Evolutionary conservation across 2,329 filamentous ascomycete species (phyloP).

Genomic region (Cadophora sp.): DNA sequence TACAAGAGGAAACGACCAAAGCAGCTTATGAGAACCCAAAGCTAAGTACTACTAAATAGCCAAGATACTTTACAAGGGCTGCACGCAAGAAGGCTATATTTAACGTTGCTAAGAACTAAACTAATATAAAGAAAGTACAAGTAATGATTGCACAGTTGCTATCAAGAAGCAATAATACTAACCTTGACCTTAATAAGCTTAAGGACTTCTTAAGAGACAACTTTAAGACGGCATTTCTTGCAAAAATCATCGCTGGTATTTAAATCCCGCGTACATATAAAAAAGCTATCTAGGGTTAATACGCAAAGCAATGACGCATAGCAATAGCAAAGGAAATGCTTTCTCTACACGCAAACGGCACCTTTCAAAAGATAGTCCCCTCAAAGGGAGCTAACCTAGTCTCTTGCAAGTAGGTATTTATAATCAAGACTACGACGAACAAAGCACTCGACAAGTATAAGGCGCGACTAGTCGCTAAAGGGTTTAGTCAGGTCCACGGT

Average conservation of each 20-base stretch:
- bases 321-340: slow-evolving; percentile 15
- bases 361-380: slow-evolving; percentile 3
- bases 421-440: background rate
- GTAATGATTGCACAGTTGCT: background rate
- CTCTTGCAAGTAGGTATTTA: slow-evolving; percentile 14
- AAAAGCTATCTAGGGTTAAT: background rate
- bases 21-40: too few relatives aligned
- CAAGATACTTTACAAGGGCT: background rate
- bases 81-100: background rate
- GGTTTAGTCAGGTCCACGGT: background rate
- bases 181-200: background rate
- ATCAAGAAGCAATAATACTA: background rate
- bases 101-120: background rate
- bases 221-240: background rate
- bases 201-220: too few relatives aligned
- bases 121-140: background rate
- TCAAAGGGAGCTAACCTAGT: slow-evolving; percentile 9
- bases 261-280: too few relatives aligned
- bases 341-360: slow-evolving; percentile 1
- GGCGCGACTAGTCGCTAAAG: background rate
- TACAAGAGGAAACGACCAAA: too few relatives aligned
- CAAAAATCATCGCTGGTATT: background rate
- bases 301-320: slow-evolving; percentile 1
- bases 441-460: slow-evolving; percentile 4
- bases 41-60: too few relatives aligned